Evolutionary conservation across 306 rosid genomes (phyloP).

Genomic region (Rubus parviflorus): DNA sequence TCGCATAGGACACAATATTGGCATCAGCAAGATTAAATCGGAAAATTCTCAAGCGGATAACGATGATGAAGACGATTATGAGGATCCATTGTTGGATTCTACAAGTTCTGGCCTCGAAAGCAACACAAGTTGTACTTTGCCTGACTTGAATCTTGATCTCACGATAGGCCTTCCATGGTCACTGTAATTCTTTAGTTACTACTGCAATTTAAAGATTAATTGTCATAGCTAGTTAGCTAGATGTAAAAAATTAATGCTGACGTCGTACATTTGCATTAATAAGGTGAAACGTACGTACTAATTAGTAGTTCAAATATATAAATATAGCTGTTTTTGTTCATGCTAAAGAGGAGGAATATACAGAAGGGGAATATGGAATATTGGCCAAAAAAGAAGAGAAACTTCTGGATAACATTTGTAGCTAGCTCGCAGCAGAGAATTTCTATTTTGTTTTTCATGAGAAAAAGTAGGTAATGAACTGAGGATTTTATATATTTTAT

Average conservation of each 20-base stretch:
- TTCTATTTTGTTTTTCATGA: neutral
- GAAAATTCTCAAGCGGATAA: conserved; percentile 25
- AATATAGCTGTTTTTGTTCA: neutral
- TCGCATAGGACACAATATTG: conserved; percentile 43
- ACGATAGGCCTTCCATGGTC: conserved; percentile 51
- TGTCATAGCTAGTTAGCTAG: neutral
- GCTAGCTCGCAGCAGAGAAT: neutral
- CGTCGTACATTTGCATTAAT: neutral
- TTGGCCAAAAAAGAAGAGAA: neutral
- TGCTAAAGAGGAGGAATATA: neutral
- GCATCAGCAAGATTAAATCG: neutral
- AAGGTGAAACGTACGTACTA: neutral
- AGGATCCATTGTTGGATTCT: conserved; percentile 23
- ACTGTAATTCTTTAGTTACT: neutral
- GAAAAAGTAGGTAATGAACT: neutral
- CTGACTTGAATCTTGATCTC: conserved; percentile 57
- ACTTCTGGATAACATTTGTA: neutral
- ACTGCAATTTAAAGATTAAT: neutral
- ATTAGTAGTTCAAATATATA: neutral
- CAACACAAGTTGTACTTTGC: conserved; percentile 20
- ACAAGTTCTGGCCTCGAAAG: conserved; percentile 8
- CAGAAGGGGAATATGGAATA: neutral
- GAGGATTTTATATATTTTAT: neutral
- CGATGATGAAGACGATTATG: conserved; percentile 39
- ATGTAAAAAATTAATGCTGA: neutral